These are phyloP conservation scores for Mycena floridula DNA, from an alignment of 768 basidiomycete species.

Conservation along the genomic window DNA sequence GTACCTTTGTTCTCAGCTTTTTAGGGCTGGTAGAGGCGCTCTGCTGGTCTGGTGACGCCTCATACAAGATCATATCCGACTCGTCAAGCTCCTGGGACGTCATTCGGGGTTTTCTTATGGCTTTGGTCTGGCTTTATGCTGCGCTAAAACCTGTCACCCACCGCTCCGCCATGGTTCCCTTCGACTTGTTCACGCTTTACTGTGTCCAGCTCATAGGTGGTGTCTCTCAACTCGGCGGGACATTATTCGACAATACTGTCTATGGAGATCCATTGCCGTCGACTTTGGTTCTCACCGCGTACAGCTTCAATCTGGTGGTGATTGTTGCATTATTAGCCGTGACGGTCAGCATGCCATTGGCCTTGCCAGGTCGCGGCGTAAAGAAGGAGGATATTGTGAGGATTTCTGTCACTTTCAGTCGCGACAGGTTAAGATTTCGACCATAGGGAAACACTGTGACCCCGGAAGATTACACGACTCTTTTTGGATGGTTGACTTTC, in stretches of 20 bases:
- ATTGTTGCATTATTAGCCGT: conserved; percentile 37
- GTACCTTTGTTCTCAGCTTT: conserved; percentile 48
- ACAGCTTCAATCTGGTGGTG: conserved; percentile 36
- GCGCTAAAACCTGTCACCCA: conserved; percentile 45
- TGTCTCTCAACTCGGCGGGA: conserved; percentile 45
- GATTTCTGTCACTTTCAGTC: conserved; percentile 4
- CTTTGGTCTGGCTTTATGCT: conserved; percentile 63
- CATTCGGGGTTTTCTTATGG: conserved; percentile 39
- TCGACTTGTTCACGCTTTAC: conserved; percentile 59
- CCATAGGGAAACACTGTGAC: conserved; percentile 47
- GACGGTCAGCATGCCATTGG: conserved; percentile 59
- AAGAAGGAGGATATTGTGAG: conserved; percentile 59
- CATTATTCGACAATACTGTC: conserved; percentile 44
- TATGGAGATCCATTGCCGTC: conserved; percentile 37
- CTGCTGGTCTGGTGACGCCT: conserved; percentile 53
- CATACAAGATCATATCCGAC: conserved; percentile 42
- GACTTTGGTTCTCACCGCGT: conserved; percentile 18
- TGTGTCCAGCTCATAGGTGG: conserved; percentile 38
- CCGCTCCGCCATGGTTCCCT: conserved; percentile 53
- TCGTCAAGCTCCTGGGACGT: conserved; percentile 24
- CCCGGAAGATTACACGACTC: conserved; percentile 71
- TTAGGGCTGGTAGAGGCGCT: conserved; percentile 52
- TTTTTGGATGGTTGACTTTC: conserved; percentile 71
- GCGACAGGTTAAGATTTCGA: neutral
- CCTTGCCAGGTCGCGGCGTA: conserved; percentile 47